phyloP scores from a whole-genome alignment of 148 eudicot species.

The Rhododendron ferrugineum region DNA sequence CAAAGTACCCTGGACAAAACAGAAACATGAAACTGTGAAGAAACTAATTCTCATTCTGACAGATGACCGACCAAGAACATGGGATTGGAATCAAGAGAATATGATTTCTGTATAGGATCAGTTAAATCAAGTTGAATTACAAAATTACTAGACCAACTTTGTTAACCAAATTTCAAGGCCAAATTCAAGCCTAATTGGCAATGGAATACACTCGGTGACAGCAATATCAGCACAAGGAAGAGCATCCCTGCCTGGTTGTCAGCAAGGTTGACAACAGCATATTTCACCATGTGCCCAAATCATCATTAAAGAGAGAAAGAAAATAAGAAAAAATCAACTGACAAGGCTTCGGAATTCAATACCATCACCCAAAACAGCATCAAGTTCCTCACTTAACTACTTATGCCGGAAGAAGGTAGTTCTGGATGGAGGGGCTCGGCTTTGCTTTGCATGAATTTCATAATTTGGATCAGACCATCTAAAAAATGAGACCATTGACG shows the following conservation, averaged over 20 bases:
- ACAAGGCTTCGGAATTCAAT: neutral
- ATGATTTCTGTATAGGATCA: neutral
- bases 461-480: neutral
- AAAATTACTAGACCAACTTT: neutral
- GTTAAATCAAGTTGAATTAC: neutral
- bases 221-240: neutral
- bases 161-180: neutral
- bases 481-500: neutral
- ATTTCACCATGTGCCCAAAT: neutral
- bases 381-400: neutral
- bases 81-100: neutral
- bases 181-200: neutral
- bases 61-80: neutral
- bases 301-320: neutral
- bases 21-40: neutral
- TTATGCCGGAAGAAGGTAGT: neutral
- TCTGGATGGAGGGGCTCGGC: neutral
- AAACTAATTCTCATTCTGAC: neutral
- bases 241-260: neutral
- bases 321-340: neutral
- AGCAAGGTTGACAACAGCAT: neutral
- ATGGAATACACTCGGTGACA: neutral
- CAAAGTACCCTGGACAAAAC: slow-evolving; percentile 58
- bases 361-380: neutral
- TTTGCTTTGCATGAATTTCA: neutral